phyloP scores from a whole-genome alignment of 2,329 filamentous ascomycete species.

The Claviceps pusilla region DNA sequence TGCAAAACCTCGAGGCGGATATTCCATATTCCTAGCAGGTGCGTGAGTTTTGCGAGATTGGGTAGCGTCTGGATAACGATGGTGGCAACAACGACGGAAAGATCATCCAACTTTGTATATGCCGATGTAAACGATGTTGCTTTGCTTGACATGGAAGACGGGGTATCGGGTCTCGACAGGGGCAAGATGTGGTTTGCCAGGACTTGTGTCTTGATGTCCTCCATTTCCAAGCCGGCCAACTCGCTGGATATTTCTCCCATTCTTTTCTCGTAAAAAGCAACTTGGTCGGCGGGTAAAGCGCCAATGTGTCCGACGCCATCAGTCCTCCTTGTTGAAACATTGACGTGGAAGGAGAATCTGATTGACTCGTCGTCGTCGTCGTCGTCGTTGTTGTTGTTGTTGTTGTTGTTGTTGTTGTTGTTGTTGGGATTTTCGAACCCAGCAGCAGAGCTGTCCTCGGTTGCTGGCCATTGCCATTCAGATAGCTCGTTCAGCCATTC shows the following conservation, averaged over 20 bases:
- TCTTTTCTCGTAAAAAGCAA: conserved; percentile 54
- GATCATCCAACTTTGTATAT: conserved; percentile 68
- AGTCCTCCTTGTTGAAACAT: conserved; percentile 8
- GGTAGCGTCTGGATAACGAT: conserved; percentile 84
- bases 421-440: conserved; percentile 38
- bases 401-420: conserved; percentile 3
- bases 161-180: conserved; percentile 24
- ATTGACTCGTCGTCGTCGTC: conserved; percentile 25
- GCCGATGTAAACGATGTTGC: conserved; percentile 29
- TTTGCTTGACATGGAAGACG: conserved; percentile 17
- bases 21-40: conserved; percentile 64
- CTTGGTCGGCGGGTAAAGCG: conserved; percentile 49
- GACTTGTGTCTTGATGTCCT: conserved; percentile 82
- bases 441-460: conserved; percentile 27
- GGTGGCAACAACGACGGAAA: conserved; percentile 78
- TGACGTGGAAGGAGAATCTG: conserved; percentile 19
- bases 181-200: conserved; percentile 62
- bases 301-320: conserved; percentile 43
- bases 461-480: conserved; percentile 40
- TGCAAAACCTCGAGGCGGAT: conserved; percentile 60
- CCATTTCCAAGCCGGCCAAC: conserved; percentile 56
- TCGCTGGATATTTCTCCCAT: conserved; percentile 58
- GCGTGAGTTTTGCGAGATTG: conserved; percentile 57
- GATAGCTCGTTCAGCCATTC: conserved; percentile 61
- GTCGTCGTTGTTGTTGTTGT: conserved; percentile 7